Evolutionary conservation across 768 basidiomycete species (phyloP), one percentile per base, ranked within the genome.

Genomic region (Calocybe gangraenosa): DNA sequence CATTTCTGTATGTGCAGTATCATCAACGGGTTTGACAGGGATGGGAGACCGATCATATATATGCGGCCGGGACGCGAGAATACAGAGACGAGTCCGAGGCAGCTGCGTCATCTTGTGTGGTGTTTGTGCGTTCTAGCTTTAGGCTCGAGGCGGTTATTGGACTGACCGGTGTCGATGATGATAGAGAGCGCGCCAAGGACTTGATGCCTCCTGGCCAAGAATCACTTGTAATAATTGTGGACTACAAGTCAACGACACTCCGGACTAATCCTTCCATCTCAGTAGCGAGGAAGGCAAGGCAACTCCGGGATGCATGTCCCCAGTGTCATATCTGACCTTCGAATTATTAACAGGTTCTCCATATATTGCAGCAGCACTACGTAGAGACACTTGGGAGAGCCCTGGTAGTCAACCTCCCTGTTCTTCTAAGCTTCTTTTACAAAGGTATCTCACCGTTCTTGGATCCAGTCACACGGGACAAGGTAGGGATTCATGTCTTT

Each of bases 1-100:
- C 49, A 17, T 25, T 14, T 28, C 22, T 15, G 40, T 13, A 18
- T 5, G 25, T 28, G 11, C 52, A 92, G 90, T 36, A 75, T 92
- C 37, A 64, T 92, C 37, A 89, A 81, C 44, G 91, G 92, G 6
- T 93, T 92, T 53, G 91, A 94, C 65, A 74, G 72, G 41, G 87
- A 92, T 45, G 89, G 88, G 3, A 73, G 92, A n/a, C 91, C 92
- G 0, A 84, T 93, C 34, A 68, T 94, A 11, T 92, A 92, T 64
- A 83, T 94, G 82, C 82, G 89, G 13, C 91, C 92, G 0, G 90
- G 89, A 20, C 74, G 80, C 48, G 89, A 94, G 60, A 93, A 92
- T 61, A 92, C 91, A 7, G 76, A 85, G 53, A 76, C 76, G 1
- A 77, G 81, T 49, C 81, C 84, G 2, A 76, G 89, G 33, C 91